These are phyloP conservation scores for Camelina neglecta DNA, from an alignment of 345 rosid genomes.

Conservation along the genomic window DNA sequence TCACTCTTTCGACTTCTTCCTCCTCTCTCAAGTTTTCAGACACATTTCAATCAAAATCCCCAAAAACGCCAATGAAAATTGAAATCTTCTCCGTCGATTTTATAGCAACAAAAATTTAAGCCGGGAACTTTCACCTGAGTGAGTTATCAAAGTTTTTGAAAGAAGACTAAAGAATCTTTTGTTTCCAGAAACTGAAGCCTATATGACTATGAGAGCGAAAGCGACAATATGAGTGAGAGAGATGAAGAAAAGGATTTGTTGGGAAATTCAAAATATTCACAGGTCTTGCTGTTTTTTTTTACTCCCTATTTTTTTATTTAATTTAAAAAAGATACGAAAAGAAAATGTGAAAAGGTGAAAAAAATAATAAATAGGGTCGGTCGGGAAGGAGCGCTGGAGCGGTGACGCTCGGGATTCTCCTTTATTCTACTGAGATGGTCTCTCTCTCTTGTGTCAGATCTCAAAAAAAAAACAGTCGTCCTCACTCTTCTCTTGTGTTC, in stretches of 20 bases:
- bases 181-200: background rate
- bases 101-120: background rate
- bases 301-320: too few species aligned
- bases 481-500: too few species aligned
- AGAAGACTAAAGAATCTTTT: conserved; percentile 25
- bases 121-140: background rate
- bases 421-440: background rate
- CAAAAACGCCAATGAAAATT: background rate
- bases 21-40: background rate
- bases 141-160: background rate
- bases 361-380: background rate
- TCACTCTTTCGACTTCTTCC: background rate
- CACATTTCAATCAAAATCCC: conserved; percentile 17
- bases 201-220: background rate
- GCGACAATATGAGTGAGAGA: too few species aligned
- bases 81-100: background rate
- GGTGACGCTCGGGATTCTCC: conserved; percentile 48
- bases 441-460: background rate
- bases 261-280: conserved; percentile 37
- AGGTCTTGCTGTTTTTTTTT: too few species aligned
- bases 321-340: conserved; percentile 25
- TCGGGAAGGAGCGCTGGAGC: conserved; percentile 42
- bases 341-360: conserved; percentile 44
- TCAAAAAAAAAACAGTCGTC: too few species aligned
- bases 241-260: conserved; percentile 17